A percentile compares a stretch with the other conserved stretches of the same genome.
Evolutionary conservation across 2,329 filamentous ascomycete species (phyloP).

Genomic region (Macrophomina pseudophaseolina): DNA sequence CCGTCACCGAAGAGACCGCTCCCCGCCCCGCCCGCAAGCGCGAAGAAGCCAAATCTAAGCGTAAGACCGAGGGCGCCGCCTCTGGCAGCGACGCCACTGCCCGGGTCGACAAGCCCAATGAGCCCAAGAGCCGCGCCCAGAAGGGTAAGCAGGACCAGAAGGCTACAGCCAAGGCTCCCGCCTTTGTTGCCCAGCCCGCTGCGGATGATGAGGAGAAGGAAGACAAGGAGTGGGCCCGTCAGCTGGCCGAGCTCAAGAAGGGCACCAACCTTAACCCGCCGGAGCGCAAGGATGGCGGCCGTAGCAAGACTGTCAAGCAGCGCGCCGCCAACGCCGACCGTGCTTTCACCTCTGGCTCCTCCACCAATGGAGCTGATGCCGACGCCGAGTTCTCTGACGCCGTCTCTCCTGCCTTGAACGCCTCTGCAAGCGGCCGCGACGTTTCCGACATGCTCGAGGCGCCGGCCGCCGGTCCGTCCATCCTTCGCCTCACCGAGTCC

Average conservation of each 20-base stretch:
- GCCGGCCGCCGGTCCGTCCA: constrained; percentile 67
- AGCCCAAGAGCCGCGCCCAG: constrained; percentile 30
- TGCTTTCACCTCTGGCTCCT: constrained; percentile 55
- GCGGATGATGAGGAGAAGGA: constrained; percentile 36
- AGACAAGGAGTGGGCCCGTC: constrained; percentile 35
- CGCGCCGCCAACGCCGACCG: constrained; percentile 23
- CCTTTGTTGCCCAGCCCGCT: constrained; percentile 42
- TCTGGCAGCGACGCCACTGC: constrained; percentile 20
- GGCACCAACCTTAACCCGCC: constrained; percentile 24
- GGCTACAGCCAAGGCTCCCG: constrained; percentile 40
- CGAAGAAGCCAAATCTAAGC: constrained; percentile 22
- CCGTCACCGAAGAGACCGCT: constrained; percentile 21
- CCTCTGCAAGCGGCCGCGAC: constrained; percentile 63
- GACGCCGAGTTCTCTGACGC: constrained; percentile 80
- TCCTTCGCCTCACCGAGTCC: constrained; percentile 77
- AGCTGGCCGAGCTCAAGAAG: constrained; percentile 26
- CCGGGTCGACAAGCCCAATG: constrained; percentile 35
- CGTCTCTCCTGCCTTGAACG: constrained; percentile 65
- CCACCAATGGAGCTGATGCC: constrained; percentile 74
- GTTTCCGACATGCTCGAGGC: constrained; percentile 93
- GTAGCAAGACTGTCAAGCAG: constrained; percentile 29
- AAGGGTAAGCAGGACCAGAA: constrained; percentile 31
- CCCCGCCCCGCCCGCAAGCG: constrained; percentile 22
- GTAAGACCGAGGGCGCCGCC: constrained; percentile 16
- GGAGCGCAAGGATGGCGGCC: constrained; percentile 21